A percentile compares a stretch with the other conserved stretches of the same genome.
Evolutionary conservation across 495 filamentous ascomycete species (phyloP).

Genomic region (Hypoxylon intermedium): DNA sequence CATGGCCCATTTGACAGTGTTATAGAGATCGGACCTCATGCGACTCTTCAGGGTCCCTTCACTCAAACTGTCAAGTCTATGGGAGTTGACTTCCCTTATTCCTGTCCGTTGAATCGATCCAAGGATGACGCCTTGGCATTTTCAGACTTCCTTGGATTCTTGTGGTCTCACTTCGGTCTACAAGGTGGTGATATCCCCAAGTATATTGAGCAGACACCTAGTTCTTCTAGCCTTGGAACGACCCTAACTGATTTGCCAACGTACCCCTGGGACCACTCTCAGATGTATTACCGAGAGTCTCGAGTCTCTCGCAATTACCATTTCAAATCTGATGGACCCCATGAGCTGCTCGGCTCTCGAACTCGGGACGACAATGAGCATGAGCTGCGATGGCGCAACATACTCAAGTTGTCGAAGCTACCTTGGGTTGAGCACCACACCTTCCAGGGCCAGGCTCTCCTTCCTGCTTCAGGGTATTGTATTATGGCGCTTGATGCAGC

Average conservation of each 20-base stretch:
- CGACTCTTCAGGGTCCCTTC: slow-evolving; percentile 58
- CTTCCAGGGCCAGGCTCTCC: slow-evolving; percentile 53
- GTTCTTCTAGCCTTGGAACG: slow-evolving; percentile 34
- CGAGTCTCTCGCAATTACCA: slow-evolving; percentile 56
- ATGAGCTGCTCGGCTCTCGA: slow-evolving; percentile 57
- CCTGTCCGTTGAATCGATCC: slow-evolving; percentile 43
- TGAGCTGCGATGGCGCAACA: slow-evolving; percentile 55
- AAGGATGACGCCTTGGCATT: slow-evolving; percentile 48
- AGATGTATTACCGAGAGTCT: slow-evolving; percentile 54
- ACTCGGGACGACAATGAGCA: slow-evolving; percentile 51
- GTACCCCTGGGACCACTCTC: slow-evolving; percentile 61
- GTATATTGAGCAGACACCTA: slow-evolving; percentile 48
- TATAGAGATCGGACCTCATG: slow-evolving; percentile 66
- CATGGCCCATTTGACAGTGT: slow-evolving; percentile 50
- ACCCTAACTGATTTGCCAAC: slow-evolving; percentile 45
- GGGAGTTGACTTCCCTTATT: slow-evolving; percentile 44
- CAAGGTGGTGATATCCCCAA: slow-evolving; percentile 32
- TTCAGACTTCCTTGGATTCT: slow-evolving; percentile 54
- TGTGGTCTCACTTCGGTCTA: slow-evolving; percentile 55
- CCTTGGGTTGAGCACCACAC: slow-evolving; percentile 50
- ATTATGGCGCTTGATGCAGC: slow-evolving; percentile 56
- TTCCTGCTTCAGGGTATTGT: slow-evolving; percentile 55
- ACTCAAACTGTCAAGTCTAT: slow-evolving; percentile 49
- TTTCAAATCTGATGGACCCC: slow-evolving; percentile 46
- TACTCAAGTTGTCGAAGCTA: slow-evolving; percentile 53